Conservation (phyloP, 495 filamentous ascomycete species). For the Platismatia glauca region DNA sequence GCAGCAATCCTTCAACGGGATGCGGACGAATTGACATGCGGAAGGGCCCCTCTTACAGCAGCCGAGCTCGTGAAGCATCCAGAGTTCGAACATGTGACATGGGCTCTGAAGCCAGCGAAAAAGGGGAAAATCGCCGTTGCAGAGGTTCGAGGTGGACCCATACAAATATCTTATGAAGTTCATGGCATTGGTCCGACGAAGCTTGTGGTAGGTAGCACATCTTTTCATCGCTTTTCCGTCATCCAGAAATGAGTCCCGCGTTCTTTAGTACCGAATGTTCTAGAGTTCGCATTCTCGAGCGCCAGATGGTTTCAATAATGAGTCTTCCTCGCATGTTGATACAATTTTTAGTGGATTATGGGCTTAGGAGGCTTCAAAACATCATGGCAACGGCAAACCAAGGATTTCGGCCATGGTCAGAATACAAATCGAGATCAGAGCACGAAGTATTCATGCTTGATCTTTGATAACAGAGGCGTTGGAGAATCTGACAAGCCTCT, state of each 20-base stretch:
- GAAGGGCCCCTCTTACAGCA: constrained; percentile 32
- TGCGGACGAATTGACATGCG: background rate
- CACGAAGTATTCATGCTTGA: constrained; percentile 56
- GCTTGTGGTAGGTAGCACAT: constrained; percentile 50
- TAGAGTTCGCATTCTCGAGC: background rate
- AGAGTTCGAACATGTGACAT: constrained; percentile 45
- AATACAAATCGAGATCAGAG: constrained; percentile 35
- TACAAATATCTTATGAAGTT: constrained; percentile 66
- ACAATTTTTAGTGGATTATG: constrained; percentile 27
- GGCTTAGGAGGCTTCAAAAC: constrained; percentile 33
- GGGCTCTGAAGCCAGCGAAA: constrained; percentile 52
- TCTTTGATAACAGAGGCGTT: constrained; percentile 68
- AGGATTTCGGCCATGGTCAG: constrained; percentile 58
- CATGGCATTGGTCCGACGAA: constrained; percentile 65
- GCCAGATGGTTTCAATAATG: background rate
- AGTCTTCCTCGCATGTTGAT: background rate
- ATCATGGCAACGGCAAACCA: constrained; percentile 69
- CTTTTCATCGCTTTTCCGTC: background rate
- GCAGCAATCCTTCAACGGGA: background rate
- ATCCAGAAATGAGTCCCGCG: background rate
- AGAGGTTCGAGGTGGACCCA: constrained; percentile 53
- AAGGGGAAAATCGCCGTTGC: constrained; percentile 54
- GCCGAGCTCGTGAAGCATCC: constrained; percentile 42
- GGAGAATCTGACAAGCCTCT: constrained; percentile 67
- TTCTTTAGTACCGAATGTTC: background rate